A percentile compares a stretch with the other conserved stretches of the same genome.
Conservation (phyloP, 1,139 yeast species). For the Suzukiozyma palmioleophila region DNA sequence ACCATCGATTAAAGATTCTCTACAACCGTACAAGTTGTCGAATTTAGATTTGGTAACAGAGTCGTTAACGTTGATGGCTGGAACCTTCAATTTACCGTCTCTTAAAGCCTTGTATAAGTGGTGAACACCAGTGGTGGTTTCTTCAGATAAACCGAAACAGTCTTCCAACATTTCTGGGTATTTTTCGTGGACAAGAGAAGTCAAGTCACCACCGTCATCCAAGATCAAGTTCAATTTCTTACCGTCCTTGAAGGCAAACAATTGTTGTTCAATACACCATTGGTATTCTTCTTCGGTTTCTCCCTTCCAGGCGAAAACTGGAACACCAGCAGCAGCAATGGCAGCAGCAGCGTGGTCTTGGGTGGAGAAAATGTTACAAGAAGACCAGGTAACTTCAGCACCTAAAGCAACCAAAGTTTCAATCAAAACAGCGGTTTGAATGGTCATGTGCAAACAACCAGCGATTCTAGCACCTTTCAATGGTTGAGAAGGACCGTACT, state of each 20-base stretch:
- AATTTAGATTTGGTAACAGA: constrained; percentile 99
- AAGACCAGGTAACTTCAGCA: constrained; percentile 99
- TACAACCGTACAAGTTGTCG: constrained; percentile 99
- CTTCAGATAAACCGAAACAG: constrained; percentile 97
- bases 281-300: constrained; percentile 99
- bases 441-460: constrained; percentile 99
- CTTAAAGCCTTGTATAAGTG: constrained; percentile 95
- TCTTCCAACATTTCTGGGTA: constrained; percentile 96
- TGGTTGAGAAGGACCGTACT: constrained; percentile 91
- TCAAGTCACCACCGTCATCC: constrained; percentile 99
- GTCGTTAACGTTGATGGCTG: constrained; percentile 99
- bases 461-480: constrained; percentile 98
- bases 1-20: constrained; percentile 98
- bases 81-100: constrained; percentile 90
- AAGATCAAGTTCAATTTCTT: constrained; percentile 95
- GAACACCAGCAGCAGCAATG: constrained; percentile 98
- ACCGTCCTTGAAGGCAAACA: constrained; percentile 95
- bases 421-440: constrained; percentile 98
- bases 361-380: constrained; percentile 99
- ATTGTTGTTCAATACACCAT: constrained; percentile 99
- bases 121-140: constrained; percentile 99
- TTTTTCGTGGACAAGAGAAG: constrained; percentile 94
- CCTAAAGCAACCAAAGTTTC: constrained; percentile 97
- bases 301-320: constrained; percentile 99
- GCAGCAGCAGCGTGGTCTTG: constrained; percentile 99